Evolutionary conservation across 164 flowering plant species (phyloP).

Genomic region (Stephania yunnanensis): DNA sequence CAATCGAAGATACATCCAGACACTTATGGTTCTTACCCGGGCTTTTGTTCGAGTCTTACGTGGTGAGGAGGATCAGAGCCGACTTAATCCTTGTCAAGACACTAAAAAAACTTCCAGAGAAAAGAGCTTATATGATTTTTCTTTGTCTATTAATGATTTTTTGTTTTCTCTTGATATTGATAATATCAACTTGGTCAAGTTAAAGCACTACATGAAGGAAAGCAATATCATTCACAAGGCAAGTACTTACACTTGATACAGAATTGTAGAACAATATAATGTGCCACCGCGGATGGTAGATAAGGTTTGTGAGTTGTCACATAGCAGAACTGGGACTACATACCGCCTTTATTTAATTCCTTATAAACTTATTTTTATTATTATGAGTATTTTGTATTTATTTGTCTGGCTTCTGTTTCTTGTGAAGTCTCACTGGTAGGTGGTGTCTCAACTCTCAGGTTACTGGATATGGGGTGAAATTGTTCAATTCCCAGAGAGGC

Average conservation of each 20-base stretch:
- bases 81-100: constrained; percentile 19
- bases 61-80: constrained; percentile 22
- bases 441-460: constrained; percentile 36
- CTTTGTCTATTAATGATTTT: constrained; percentile 85
- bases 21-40: constrained; percentile 57
- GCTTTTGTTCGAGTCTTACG: constrained; percentile 51
- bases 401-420: not conserved
- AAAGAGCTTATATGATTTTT: constrained; percentile 26
- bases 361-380: not conserved
- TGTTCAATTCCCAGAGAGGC: constrained; percentile 25
- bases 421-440: not conserved
- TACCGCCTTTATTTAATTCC: not conserved
- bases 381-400: too few relatives aligned
- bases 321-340: not conserved
- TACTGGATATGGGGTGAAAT: constrained; percentile 73
- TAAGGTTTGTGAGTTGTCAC: not conserved
- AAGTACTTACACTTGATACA: constrained; percentile 5
- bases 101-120: constrained; percentile 19
- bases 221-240: constrained; percentile 95
- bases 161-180: constrained; percentile 77
- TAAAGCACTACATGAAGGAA: constrained; percentile 65
- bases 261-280: not conserved
- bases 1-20: constrained; percentile 90
- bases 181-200: constrained; percentile 87
- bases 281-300: not conserved